Percentiles rank a stretch among this genome's conserved stretches.
phyloP scores from a whole-genome alignment of 2,329 filamentous ascomycete species.

The Paracorniculantispora psalliotae region DNA sequence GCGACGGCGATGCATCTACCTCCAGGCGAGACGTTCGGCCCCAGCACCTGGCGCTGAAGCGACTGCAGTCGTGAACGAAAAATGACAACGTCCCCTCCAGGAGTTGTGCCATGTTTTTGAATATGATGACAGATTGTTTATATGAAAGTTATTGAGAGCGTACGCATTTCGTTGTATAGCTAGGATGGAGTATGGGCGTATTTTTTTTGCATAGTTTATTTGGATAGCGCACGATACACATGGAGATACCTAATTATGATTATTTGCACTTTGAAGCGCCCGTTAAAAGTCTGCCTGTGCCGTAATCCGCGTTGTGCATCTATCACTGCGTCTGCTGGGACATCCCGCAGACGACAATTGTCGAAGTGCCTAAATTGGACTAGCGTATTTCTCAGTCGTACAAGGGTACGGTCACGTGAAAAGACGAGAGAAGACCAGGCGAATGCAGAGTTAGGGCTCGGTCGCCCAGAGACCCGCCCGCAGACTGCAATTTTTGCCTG shows the following conservation, averaged over 20 bases:
- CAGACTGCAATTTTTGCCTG: neutral
- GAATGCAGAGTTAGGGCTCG: constrained; percentile 31
- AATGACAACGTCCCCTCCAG: too few relatives aligned
- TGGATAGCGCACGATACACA: neutral
- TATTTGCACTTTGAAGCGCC: neutral
- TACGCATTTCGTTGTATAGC: constrained; percentile 1
- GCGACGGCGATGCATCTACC: constrained; percentile 40
- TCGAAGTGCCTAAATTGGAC: neutral
- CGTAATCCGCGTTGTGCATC: too few relatives aligned
- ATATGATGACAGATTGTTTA: neutral
- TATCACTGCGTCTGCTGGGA: too few relatives aligned
- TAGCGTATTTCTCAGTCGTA: neutral
- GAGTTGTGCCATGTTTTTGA: neutral
- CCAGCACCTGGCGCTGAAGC: constrained; percentile 40
- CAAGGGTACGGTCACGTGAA: constrained; percentile 30
- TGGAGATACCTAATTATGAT: constrained; percentile 16
- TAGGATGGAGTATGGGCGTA: constrained; percentile 3
- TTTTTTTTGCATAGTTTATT: neutral
- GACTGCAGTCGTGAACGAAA: too few relatives aligned
- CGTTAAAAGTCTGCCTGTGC: too few relatives aligned
- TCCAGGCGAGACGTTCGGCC: constrained; percentile 47
- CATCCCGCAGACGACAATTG: too few relatives aligned
- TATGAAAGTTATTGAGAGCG: neutral
- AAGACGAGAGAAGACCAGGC: constrained; percentile 15
- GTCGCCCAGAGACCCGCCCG: neutral